Percentiles rank a stretch among this genome's conserved stretches.
These are phyloP conservation scores for Entomortierella chlamydospora DNA, from an alignment of 192 early-diverging fungal species.

Conservation along the genomic window DNA sequence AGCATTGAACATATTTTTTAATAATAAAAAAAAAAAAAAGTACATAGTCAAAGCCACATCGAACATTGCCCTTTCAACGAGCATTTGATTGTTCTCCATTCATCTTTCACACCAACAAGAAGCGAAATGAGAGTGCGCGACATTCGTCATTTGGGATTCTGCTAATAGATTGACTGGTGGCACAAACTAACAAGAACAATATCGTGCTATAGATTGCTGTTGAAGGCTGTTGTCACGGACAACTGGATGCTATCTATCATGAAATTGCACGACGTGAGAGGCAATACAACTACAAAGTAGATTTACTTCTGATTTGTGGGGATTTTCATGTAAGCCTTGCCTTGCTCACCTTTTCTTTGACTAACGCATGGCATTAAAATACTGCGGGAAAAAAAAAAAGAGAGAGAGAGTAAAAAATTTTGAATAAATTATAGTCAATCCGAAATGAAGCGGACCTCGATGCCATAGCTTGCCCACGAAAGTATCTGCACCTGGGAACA, in stretches of 20 bases:
- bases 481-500: slow-evolving; percentile 83
- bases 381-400: too few species aligned
- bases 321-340: slow-evolving; percentile 86
- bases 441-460: slow-evolving; percentile 87
- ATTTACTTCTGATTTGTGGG: slow-evolving; percentile 96
- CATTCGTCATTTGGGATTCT: too few species aligned
- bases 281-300: slow-evolving; percentile 74
- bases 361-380: neutral
- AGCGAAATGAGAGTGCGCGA: too few species aligned
- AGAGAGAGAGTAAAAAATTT: too few species aligned
- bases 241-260: slow-evolving; percentile 91
- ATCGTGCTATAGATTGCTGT: slow-evolving; percentile 73
- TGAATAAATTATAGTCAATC: slow-evolving; percentile 61
- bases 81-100: too few species aligned
- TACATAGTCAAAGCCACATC: neutral
- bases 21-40: neutral
- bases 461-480: slow-evolving; percentile 85
- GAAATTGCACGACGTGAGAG: slow-evolving; percentile 72
- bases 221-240: slow-evolving; percentile 97
- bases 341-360: neutral
- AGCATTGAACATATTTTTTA: too few species aligned
- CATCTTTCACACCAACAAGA: neutral
- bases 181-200: too few species aligned
- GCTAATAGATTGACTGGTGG: neutral
- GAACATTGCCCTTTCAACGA: neutral